Evolutionary conservation across 345 rosid genomes (phyloP).

Genomic region (Acer saccharum): DNA sequence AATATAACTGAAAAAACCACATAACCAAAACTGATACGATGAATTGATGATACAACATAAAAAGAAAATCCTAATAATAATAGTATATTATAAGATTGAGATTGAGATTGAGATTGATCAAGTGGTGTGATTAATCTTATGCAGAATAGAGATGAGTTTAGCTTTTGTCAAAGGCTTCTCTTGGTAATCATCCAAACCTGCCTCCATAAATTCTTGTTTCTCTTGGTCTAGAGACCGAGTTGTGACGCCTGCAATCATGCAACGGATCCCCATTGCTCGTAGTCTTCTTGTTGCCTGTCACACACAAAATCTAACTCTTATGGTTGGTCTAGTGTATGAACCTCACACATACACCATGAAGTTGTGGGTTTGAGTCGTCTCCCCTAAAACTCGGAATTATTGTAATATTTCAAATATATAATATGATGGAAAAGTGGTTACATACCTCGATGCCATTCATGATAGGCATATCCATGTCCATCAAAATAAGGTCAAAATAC

Average conservation of each 20-base stretch:
- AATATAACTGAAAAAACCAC: neutral
- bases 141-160: conserved; percentile 57
- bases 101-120: neutral
- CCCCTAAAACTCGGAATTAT: too few relatives aligned
- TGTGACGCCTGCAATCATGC: conserved; percentile 74
- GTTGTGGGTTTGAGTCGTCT: too few relatives aligned
- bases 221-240: conserved; percentile 42
- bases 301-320: too few relatives aligned
- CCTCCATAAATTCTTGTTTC: conserved; percentile 61
- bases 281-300: conserved; percentile 65
- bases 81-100: neutral
- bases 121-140: conserved; percentile 23
- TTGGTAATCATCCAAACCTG: conserved; percentile 73
- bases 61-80: neutral
- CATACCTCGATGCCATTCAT: conserved; percentile 84
- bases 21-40: neutral
- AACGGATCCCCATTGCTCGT: conserved; percentile 69
- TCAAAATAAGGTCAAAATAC: conserved; percentile 70
- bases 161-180: conserved; percentile 81
- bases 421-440: too few relatives aligned
- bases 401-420: too few relatives aligned
- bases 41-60: neutral
- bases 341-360: too few relatives aligned
- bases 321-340: too few relatives aligned
- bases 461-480: conserved; percentile 93